phyloP scores from a whole-genome alignment of 2,329 filamentous ascomycete species.

The Pleoardoris graminearum region DNA sequence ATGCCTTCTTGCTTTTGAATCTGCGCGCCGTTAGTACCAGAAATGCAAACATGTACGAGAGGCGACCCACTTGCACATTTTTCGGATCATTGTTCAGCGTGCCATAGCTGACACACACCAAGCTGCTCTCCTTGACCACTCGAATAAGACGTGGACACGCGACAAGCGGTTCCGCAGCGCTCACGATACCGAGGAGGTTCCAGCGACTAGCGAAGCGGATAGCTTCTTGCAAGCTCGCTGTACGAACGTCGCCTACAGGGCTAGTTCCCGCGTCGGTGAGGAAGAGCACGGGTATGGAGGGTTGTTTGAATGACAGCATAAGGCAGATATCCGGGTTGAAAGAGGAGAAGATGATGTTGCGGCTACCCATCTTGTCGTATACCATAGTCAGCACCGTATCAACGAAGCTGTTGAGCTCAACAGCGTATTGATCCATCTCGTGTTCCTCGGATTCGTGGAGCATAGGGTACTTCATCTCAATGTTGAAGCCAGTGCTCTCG shows the following conservation, averaged over 20 bases:
- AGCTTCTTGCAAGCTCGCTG: constrained; percentile 90
- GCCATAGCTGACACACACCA: constrained; percentile 97
- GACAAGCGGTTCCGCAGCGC: constrained; percentile 83
- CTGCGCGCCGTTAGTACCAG: constrained; percentile 50
- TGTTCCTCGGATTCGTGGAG: constrained; percentile 92
- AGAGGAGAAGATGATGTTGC: constrained; percentile 96
- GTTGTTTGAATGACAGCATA: constrained; percentile 93
- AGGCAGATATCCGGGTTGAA: constrained; percentile 98
- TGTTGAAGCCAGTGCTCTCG: constrained; percentile 88
- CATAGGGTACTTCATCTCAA: constrained; percentile 99
- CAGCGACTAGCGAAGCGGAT: constrained; percentile 92
- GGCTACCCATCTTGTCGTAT: constrained; percentile 77
- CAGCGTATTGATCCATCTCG: constrained; percentile 94
- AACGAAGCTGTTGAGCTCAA: constrained; percentile 95
- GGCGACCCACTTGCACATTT: constrained; percentile 74
- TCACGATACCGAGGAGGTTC: constrained; percentile 92
- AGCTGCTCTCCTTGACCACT: constrained; percentile 89
- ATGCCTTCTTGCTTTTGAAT: constrained; percentile 93
- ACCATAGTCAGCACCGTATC: constrained; percentile 90
- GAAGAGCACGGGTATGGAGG: constrained; percentile 93
- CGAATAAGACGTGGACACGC: constrained; percentile 85
- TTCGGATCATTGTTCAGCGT: constrained; percentile 81
- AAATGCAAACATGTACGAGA: not conserved
- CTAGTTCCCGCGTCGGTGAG: constrained; percentile 85
- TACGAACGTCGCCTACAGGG: constrained; percentile 83